Evolutionary conservation across 495 filamentous ascomycete species (phyloP), one percentile per base, ranked within the genome.

Genomic region (Trichoderma asperelloides): DNA sequence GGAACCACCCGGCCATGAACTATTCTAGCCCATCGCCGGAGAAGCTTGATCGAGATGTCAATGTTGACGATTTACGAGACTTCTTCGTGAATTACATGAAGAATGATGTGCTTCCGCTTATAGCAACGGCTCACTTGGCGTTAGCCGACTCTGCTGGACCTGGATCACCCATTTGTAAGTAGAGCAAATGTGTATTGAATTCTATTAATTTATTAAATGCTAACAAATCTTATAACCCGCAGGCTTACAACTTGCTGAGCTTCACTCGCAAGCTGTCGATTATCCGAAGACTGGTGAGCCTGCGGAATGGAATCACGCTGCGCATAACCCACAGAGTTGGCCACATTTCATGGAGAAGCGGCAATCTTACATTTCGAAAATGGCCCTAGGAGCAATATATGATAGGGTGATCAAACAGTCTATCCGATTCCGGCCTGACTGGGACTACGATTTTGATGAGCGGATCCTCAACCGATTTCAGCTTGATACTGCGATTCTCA

Each of bases 1-100:
- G 87, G 84, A 89, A 92, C 67, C 76, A 85, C 41, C 74, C 81
- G 2, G 89, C 94, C 0, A 96, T 97, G 91, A 79, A 87, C 65
- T 94, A 89, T 71, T 79, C 78, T 0, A 75, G 83, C 2, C 81
- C 84, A 3, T 78, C 80, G 18, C 79, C 85, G 2, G 77, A 78
- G 40, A 66, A 71, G 40, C 77, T 89, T 6, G 74, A 83, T 8
- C 76, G 83, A 4, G 78, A 85, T 21, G 89, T 96, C 9, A 85
- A 80, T 0, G 79, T 89, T 0, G 78, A 85, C 18, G 89, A 93
- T 66, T 83, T 98, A 51, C 89, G 84, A 3, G 80, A 85, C 0
- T 97, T 97, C 77, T 99, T 97, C 71, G 91, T 97, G 11, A 84
- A 81, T 0, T 97, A 94, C 72, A 97, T 99, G 87, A 96, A 96